phyloP scores from a whole-genome alignment of 1,284 basidiomycete species.

The Moniliophthora roreri region DNA sequence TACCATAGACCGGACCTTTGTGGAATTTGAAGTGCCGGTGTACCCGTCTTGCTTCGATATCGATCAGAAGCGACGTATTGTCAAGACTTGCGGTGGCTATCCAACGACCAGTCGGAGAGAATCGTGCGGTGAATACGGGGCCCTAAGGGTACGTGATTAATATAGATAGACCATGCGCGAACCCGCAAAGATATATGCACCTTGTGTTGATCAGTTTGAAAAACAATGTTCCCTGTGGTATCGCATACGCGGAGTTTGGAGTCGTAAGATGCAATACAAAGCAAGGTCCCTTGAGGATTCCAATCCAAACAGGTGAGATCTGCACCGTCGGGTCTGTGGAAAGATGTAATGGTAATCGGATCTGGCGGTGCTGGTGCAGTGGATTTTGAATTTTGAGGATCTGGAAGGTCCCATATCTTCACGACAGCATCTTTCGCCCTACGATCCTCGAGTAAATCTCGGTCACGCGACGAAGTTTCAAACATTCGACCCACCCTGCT shows the following conservation, averaged over 20 bases:
- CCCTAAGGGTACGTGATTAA: constrained; percentile 48
- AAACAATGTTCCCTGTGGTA: constrained; percentile 55
- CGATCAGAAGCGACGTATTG: constrained; percentile 74
- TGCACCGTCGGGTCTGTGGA: constrained; percentile 43
- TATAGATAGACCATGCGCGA: constrained; percentile 33
- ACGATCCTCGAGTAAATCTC: constrained; percentile 8
- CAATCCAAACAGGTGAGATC: constrained; percentile 77
- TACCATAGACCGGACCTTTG: constrained; percentile 45
- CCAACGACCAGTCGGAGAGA: constrained; percentile 69
- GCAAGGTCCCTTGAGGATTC: constrained; percentile 67
- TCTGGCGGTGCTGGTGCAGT: constrained; percentile 31
- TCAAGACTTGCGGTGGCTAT: constrained; percentile 74
- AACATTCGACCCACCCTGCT: constrained; percentile 62
- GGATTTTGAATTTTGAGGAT: constrained; percentile 28
- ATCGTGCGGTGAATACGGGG: constrained; percentile 73
- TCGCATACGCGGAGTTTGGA: constrained; percentile 65
- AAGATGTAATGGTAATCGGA: constrained; percentile 50
- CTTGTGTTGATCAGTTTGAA: constrained; percentile 61
- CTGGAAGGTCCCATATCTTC: constrained; percentile 72
- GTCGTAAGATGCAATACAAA: constrained; percentile 78
- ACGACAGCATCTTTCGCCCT: constrained; percentile 79
- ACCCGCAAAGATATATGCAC: constrained; percentile 36
- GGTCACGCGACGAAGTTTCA: constrained; percentile 6
- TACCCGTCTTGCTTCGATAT: constrained; percentile 62
- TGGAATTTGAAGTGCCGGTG: constrained; percentile 64